phyloP scores from a whole-genome alignment of 2,329 filamentous ascomycete species.

The Clarireedia monteithiana region DNA sequence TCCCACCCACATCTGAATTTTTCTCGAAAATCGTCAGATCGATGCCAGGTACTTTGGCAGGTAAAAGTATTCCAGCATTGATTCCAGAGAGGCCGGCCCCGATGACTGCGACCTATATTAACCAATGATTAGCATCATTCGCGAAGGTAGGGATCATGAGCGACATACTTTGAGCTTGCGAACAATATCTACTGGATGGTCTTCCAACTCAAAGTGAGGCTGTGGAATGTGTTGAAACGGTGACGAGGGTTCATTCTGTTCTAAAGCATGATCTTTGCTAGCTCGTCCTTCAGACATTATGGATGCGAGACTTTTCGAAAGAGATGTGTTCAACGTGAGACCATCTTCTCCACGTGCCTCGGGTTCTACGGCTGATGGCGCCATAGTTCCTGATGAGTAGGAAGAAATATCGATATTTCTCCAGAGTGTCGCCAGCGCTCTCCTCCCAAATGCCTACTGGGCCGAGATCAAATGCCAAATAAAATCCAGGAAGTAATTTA shows the following conservation, averaged over 20 bases:
- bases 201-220: constrained; percentile 9
- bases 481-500: too few species aligned
- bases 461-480: too few species aligned
- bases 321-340: too few species aligned
- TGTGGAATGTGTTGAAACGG: constrained; percentile 1
- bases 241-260: not conserved
- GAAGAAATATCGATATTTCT: too few species aligned
- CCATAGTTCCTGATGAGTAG: too few species aligned
- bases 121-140: not conserved
- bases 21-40: constrained; percentile 42
- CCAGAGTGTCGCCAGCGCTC: too few species aligned
- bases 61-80: constrained; percentile 56
- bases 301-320: too few species aligned
- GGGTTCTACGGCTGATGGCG: too few species aligned
- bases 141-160: not conserved
- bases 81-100: constrained; percentile 58
- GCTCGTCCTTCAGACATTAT: too few species aligned
- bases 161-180: not conserved
- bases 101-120: constrained; percentile 35
- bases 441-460: too few species aligned
- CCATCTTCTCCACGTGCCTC: too few species aligned
- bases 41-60: constrained; percentile 57
- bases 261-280: too few species aligned
- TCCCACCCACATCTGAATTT: constrained; percentile 36
- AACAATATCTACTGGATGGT: constrained; percentile 8